Conservation (phyloP, 2,329 filamentous ascomycete species). For the Uncinocarpus reesii region DNA sequence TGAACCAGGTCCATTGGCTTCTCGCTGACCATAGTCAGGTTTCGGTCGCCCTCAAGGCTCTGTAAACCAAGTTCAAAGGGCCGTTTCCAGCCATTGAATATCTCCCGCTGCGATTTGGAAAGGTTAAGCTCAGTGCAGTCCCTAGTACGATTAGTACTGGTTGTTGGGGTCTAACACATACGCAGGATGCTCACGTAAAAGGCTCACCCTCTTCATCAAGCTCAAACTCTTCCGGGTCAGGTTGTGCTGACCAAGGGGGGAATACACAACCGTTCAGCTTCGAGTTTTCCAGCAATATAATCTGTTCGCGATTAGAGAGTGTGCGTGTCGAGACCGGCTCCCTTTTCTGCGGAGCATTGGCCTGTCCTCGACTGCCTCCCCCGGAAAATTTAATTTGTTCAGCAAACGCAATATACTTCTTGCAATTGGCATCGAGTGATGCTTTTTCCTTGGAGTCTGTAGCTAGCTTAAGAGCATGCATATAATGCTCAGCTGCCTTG, state of each 20-base stretch:
- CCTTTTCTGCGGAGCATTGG: slow-evolving; percentile 24
- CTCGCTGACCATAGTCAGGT: slow-evolving; percentile 48
- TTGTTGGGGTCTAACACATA: slow-evolving; percentile 5
- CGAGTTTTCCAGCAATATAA: slow-evolving; percentile 65
- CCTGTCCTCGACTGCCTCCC: slow-evolving; percentile 6
- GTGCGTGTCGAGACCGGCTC: slow-evolving; percentile 48
- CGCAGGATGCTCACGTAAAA: slow-evolving; percentile 48
- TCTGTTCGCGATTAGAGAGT: slow-evolving; percentile 60
- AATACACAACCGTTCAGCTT: slow-evolving; percentile 74
- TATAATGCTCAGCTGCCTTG: slow-evolving; percentile 66
- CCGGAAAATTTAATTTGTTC: slow-evolving; percentile 58
- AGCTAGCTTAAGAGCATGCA: slow-evolving; percentile 60
- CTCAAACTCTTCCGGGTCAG: slow-evolving; percentile 53
- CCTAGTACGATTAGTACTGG: slow-evolving; percentile 36
- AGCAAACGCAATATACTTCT: slow-evolving; percentile 58
- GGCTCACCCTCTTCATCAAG: slow-evolving; percentile 38
- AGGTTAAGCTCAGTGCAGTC: slow-evolving; percentile 61
- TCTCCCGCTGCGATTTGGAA: slow-evolving; percentile 60
- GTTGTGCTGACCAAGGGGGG: slow-evolving; percentile 66
- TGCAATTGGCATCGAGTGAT: slow-evolving; percentile 58
- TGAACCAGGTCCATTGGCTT: slow-evolving; percentile 74
- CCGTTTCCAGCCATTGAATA: slow-evolving; percentile 77
- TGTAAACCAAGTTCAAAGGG: slow-evolving; percentile 53
- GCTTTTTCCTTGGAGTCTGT: slow-evolving; percentile 52
- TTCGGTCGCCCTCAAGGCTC: background rate